Evolutionary conservation across 192 early-diverging fungal genomes (phyloP), one percentile per base, ranked within the genome.

Genomic region (Rhizoclosmatium globosum): DNA sequence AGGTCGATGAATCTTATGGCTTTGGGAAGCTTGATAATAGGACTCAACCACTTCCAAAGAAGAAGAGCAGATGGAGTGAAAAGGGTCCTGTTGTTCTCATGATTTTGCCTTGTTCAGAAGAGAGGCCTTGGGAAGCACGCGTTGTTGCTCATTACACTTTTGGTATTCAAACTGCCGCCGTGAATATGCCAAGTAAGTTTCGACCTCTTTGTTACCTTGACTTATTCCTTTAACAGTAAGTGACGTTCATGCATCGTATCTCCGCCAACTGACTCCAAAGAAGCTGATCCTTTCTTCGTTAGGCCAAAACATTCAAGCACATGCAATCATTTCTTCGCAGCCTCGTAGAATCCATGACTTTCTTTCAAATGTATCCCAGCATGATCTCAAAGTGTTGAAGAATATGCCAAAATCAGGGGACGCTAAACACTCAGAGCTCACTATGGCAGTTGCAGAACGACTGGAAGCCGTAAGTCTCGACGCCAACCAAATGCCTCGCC

Each of bases 111-210:
- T 76, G 74, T 41, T 6, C 39, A 9, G 59, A 60, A 39, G 74
- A 76, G 21, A 64, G 59, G 46, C 62, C 64, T 19, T 42, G 62
- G 6, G 74, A 76, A 45, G 59, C 74, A 19, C n/a, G 74, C 13
- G 15, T 76, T 17, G 74, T 76, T 11, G 74, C 74, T 6, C 74
- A 76, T 67, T 76, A 66, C 74, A 66, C 64, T 17, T 76, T 76
- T 67, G 74, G 74, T 38, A 76, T 62, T 7, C 58, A 66, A 45
- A 43, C 62, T 47, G 74, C 64, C 11, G 74, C 74, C 6, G 44
- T 76, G 38, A 76, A 76, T 41, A 69, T 76, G 64, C 74, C 74
- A 15, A 76, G 74, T 76, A 66, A 4, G 45, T 3, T 56, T 59
- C 44, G 2, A 50, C 47, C 64, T 48, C 17, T 19, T 15, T 47